Evolutionary conservation across 2,329 filamentous ascomycete species (phyloP).

Genomic region (Aspergillus thermomutatus): DNA sequence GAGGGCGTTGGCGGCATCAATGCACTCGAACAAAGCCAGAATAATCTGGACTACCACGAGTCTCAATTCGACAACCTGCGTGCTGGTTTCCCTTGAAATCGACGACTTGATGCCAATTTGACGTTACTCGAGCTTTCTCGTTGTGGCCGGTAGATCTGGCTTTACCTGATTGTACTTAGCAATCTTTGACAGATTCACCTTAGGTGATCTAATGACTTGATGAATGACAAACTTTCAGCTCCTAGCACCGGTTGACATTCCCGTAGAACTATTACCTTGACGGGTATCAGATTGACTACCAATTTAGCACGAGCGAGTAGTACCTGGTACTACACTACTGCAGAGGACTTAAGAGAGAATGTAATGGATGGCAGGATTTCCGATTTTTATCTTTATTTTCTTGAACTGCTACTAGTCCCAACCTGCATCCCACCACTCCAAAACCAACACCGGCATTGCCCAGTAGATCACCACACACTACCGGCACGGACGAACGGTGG

Average conservation of each 20-base stretch:
- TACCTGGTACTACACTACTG: neutral
- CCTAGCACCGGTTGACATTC: neutral
- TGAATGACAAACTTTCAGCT: neutral
- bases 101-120: neutral
- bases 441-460: conserved; percentile 10
- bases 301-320: neutral
- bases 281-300: neutral
- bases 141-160: neutral
- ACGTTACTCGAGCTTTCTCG: neutral
- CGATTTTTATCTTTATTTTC: neutral
- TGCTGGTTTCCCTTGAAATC: conserved; percentile 22
- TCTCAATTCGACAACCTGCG: conserved; percentile 41
- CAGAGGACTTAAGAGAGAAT: neutral
- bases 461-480: conserved; percentile 7
- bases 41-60: conserved; percentile 37
- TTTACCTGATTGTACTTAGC: neutral
- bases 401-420: conserved; percentile 6
- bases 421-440: conserved; percentile 8
- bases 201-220: neutral
- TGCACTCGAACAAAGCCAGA: conserved; percentile 34
- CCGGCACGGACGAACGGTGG: conserved; percentile 12
- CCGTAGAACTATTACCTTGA: neutral
- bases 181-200: neutral
- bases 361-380: neutral
- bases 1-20: conserved; percentile 32